A percentile compares a stretch with the other conserved stretches of the same genome.
Conservation (phyloP, 805 yeast species). For the Ogataea nonfermentans region DNA sequence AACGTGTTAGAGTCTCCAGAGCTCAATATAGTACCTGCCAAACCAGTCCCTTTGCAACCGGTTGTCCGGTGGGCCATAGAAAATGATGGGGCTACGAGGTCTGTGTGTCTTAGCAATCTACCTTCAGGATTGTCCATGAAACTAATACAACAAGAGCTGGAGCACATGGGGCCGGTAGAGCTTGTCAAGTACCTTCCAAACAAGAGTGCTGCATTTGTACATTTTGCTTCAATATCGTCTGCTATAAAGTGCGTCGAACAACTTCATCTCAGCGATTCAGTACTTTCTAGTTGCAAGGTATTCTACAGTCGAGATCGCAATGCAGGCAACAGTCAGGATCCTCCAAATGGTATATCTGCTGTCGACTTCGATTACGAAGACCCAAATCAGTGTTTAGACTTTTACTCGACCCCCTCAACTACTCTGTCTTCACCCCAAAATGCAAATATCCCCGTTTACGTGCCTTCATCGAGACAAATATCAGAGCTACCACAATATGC, state of each 20-base stretch:
- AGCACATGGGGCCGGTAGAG: slow-evolving; percentile 43
- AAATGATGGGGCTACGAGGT: slow-evolving; percentile 33
- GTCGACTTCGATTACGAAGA: slow-evolving; percentile 13
- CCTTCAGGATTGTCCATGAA: slow-evolving; percentile 23
- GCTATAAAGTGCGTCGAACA: slow-evolving; percentile 46
- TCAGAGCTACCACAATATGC: slow-evolving; percentile 5
- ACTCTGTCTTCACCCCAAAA: slow-evolving; percentile 27
- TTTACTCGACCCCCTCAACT: slow-evolving; percentile 29
- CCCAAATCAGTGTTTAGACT: slow-evolving; percentile 13
- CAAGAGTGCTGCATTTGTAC: slow-evolving; percentile 31
- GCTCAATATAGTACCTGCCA: slow-evolving; percentile 35
- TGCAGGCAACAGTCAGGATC: slow-evolving; percentile 1
- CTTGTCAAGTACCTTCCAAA: slow-evolving; percentile 29
- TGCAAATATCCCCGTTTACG: slow-evolving; percentile 12
- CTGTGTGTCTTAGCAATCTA: slow-evolving; percentile 28
- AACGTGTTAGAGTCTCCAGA: slow-evolving; percentile 38
- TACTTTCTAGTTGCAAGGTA: slow-evolving; percentile 25
- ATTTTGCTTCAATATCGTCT: slow-evolving; percentile 45
- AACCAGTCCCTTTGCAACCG: slow-evolving; percentile 30
- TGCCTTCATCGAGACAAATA: slow-evolving; percentile 1
- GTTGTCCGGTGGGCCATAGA: slow-evolving; percentile 29
- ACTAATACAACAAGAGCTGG: slow-evolving; percentile 33
- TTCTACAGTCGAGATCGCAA: slow-evolving; percentile 33
- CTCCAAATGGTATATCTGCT: slow-evolving; percentile 5
- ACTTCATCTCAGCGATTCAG: slow-evolving; percentile 27